Conservation (phyloP, 1,139 yeast species). For the Nakaseomyces nivariensis region DNA sequence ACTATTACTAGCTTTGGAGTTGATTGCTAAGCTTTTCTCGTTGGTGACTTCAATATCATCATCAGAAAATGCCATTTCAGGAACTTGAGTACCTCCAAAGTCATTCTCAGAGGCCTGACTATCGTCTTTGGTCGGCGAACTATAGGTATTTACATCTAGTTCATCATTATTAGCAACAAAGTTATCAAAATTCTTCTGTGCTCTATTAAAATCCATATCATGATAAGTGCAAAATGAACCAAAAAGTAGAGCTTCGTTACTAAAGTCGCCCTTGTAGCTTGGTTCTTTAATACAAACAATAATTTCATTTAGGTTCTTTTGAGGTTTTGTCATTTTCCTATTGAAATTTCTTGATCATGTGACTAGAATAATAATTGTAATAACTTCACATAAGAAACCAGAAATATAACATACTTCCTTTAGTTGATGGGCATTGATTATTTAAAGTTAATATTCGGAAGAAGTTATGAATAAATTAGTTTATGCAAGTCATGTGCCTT, state of each 20-base stretch:
- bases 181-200: slow-evolving; percentile 10
- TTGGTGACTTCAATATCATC: neutral
- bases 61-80: slow-evolving; percentile 11
- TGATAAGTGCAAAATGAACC: neutral
- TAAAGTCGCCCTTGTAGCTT: too few species aligned
- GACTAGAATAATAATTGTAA: neutral
- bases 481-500: too few species aligned
- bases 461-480: too few species aligned
- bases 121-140: neutral
- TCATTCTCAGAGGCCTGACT: slow-evolving; percentile 2
- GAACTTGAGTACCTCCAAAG: slow-evolving; percentile 18
- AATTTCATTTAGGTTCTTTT: neutral
- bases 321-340: neutral
- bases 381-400: too few species aligned
- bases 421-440: too few species aligned
- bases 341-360: neutral
- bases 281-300: neutral
- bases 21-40: neutral
- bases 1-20: neutral
- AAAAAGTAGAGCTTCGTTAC: too few species aligned
- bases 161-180: slow-evolving; percentile 6
- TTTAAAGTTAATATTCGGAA: too few species aligned
- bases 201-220: slow-evolving; percentile 18
- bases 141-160: slow-evolving; percentile 3
- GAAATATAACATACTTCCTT: too few species aligned